phyloP scores from a whole-genome alignment of 2,329 filamentous ascomycete genomes.

The Cladorrhinum sp. region DNA sequence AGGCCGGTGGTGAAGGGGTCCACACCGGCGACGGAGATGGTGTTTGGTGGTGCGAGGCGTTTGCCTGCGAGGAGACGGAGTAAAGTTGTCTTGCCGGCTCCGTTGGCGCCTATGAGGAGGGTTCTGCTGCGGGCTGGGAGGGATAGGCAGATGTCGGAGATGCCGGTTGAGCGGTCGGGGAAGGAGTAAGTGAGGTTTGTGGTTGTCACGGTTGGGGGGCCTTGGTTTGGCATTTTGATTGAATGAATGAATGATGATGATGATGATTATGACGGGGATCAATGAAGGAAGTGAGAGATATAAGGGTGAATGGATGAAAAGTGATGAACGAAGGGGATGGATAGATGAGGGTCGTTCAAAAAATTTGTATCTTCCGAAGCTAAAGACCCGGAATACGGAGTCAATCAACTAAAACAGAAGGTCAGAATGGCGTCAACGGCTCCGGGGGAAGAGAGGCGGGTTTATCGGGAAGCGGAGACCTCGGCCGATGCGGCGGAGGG shows the following conservation, averaged over 20 bases:
- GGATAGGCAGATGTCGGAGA: conserved; percentile 68
- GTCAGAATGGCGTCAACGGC: neutral
- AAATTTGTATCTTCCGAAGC: neutral
- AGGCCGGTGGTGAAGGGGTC: conserved; percentile 90
- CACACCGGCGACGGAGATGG: conserved; percentile 74
- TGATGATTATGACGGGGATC: no score
- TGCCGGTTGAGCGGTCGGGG: conserved; percentile 76
- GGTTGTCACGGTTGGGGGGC: conserved; percentile 65
- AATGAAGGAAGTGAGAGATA: neutral
- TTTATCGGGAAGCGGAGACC: neutral
- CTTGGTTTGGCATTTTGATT: conserved; percentile 28
- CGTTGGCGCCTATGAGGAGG: conserved; percentile 91
- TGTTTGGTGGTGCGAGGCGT: conserved; percentile 74
- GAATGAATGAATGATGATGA: neutral
- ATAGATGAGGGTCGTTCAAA: no score
- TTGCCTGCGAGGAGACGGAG: conserved; percentile 93
- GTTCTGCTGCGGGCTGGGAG: conserved; percentile 83
- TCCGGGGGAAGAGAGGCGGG: neutral
- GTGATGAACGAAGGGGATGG: no score
- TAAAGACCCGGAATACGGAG: neutral
- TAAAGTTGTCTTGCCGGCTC: conserved; percentile 94
- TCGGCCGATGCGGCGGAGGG: neutral
- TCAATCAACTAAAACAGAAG: neutral
- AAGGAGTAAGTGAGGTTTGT: conserved; percentile 82
- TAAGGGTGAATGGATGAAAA: neutral